Percentiles rank a stretch among this genome's conserved stretches.
Evolutionary conservation across 768 basidiomycete genomes (phyloP).

Genomic region (Dioszegia aurantiaca): DNA sequence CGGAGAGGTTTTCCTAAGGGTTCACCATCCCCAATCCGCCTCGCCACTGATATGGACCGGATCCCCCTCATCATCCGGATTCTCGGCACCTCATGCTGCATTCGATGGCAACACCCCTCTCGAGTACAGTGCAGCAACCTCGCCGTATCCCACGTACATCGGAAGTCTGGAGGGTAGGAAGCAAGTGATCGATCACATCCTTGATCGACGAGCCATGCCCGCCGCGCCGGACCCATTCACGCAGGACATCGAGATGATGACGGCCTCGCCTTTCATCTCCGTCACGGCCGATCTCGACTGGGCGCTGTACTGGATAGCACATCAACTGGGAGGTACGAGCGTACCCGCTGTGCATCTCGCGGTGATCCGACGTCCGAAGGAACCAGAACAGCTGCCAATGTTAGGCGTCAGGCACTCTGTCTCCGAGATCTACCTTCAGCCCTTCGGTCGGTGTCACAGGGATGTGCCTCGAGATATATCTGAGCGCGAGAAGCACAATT

Average conservation of each 20-base stretch:
- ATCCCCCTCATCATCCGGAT: slow-evolving; percentile 18
- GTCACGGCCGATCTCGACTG: slow-evolving; percentile 7
- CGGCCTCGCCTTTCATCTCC: slow-evolving; percentile 9
- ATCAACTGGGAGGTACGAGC: neutral
- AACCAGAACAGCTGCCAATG: too few relatives aligned
- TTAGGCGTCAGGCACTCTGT: too few relatives aligned
- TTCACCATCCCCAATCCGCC: slow-evolving; percentile 17
- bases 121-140: neutral
- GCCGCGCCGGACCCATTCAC: neutral
- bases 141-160: neutral
- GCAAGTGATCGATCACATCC: neutral
- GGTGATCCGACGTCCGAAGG: slow-evolving; percentile 1
- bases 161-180: neutral
- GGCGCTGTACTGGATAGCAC: slow-evolving; percentile 9
- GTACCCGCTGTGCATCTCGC: slow-evolving; percentile 1
- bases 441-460: neutral
- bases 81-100: slow-evolving; percentile 2
- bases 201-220: neutral
- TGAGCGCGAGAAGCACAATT: neutral
- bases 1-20: slow-evolving; percentile 21
- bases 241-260: slow-evolving; percentile 5
- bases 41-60: slow-evolving; percentile 26
- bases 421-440: neutral
- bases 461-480: neutral
- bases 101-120: slow-evolving; percentile 5